phyloP scores from a whole-genome alignment of 208 protist genomes.

The Acanthamoeba sp. region DNA sequence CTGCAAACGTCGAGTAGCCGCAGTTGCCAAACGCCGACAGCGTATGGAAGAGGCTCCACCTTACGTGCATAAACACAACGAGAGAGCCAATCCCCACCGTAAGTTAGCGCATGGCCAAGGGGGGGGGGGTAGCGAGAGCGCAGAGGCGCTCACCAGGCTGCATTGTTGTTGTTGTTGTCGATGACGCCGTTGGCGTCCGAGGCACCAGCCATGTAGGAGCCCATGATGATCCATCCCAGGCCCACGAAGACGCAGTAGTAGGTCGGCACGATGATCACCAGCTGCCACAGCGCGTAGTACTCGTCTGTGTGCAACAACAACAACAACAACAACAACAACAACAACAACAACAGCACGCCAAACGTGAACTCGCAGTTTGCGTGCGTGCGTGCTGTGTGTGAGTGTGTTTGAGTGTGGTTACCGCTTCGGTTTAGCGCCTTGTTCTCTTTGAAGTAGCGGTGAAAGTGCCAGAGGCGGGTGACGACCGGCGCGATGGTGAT shows the following conservation, averaged over 20 bases:
- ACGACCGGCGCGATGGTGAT: not conserved
- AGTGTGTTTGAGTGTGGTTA: not conserved
- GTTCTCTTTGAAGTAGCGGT: not conserved
- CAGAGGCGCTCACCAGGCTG: not conserved
- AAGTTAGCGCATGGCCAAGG: not conserved
- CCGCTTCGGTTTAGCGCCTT: not conserved
- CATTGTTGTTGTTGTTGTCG: slow-evolving; percentile 22
- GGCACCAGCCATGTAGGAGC: not conserved
- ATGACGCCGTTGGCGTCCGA: not conserved
- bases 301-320: not conserved
- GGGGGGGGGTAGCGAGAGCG: too few relatives aligned
- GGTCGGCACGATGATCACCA: slow-evolving; percentile 29
- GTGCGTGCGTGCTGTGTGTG: too few relatives aligned
- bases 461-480: not conserved
- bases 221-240: slow-evolving; percentile 16
- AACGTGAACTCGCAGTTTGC: too few relatives aligned
- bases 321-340: too few relatives aligned
- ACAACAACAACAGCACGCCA: too few relatives aligned
- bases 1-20: slow-evolving; percentile 53
- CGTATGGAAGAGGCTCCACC: slow-evolving; percentile 57
- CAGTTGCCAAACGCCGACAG: slow-evolving; percentile 62
- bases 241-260: not conserved
- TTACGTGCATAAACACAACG: not conserved
- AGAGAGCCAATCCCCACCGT: too few relatives aligned
- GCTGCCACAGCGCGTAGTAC: slow-evolving; percentile 38